Evolutionary conservation across 306 rosid genomes (phyloP).

Genomic region (Adenanthera pavonina): DNA sequence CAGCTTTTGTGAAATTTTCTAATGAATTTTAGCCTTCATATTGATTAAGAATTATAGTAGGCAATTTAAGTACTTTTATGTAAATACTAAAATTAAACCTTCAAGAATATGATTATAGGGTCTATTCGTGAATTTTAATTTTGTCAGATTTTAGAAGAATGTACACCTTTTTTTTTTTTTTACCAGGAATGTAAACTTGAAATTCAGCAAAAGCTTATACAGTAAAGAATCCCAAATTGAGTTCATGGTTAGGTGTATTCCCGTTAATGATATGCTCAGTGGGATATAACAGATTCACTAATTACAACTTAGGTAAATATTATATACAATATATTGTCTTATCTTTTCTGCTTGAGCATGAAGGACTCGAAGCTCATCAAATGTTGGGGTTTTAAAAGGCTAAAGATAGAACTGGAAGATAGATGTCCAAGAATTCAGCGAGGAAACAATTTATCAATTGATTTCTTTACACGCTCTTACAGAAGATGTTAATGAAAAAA

Average conservation of each 20-base stretch:
- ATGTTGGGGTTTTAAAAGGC: background rate
- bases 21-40: too few relatives aligned
- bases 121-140: background rate
- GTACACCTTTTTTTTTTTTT: too few relatives aligned
- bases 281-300: background rate
- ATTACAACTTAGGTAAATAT: background rate
- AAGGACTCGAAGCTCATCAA: background rate
- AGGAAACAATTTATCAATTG: slow-evolving; percentile 52
- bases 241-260: background rate
- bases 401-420: background rate
- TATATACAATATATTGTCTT: background rate
- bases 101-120: background rate
- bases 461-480: slow-evolving; percentile 66
- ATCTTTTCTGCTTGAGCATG: background rate
- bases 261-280: background rate
- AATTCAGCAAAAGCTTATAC: background rate
- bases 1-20: background rate
- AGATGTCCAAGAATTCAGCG: slow-evolving; percentile 34
- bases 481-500: slow-evolving; percentile 34
- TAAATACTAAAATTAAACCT: background rate
- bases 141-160: background rate
- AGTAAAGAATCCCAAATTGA: background rate
- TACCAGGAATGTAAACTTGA: too few relatives aligned
- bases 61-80: too few relatives aligned
- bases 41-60: background rate